A percentile compares a stretch with the other conserved stretches of the same genome.
Conservation (phyloP, 352 stramenopile genomes). For the Phytophthora capsici region DNA sequence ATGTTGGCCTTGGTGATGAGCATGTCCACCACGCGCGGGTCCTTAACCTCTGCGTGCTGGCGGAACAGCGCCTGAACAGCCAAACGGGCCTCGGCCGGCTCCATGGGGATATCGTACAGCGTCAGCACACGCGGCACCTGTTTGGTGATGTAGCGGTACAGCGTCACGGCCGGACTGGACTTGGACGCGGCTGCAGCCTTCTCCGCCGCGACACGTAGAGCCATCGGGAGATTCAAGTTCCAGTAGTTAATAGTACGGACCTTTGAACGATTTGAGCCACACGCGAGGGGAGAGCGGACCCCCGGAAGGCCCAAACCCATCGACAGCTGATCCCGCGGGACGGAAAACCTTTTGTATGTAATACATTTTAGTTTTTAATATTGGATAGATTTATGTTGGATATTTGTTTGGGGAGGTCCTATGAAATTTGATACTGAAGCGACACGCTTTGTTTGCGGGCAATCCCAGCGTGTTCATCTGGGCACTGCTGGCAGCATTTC, state of each 20-base stretch:
- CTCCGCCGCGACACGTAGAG: constrained; percentile 77
- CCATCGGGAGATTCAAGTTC: constrained; percentile 49
- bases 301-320: constrained; percentile 6
- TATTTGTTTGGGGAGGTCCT: neutral
- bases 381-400: neutral
- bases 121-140: constrained; percentile 96
- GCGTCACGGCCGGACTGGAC: constrained; percentile 79
- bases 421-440: constrained; percentile 10
- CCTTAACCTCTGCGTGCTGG: constrained; percentile 94
- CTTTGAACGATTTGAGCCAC: constrained; percentile 32
- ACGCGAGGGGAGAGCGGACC: constrained; percentile 7
- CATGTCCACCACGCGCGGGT: constrained; percentile 94
- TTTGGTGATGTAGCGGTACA: constrained; percentile 91
- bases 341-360: neutral
- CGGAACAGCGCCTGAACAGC: constrained; percentile 95
- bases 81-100: constrained; percentile 85
- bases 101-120: constrained; percentile 98
- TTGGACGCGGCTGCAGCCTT: constrained; percentile 56
- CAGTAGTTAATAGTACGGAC: neutral
- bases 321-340: too few relatives aligned
- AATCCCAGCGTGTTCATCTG: neutral
- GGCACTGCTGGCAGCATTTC: too few relatives aligned
- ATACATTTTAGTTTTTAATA: neutral
- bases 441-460: constrained; percentile 1
- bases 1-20: constrained; percentile 98